Evolutionary conservation across 2,329 filamentous ascomycete genomes (phyloP).

Genomic region (Gaeumannomyces tritici): DNA sequence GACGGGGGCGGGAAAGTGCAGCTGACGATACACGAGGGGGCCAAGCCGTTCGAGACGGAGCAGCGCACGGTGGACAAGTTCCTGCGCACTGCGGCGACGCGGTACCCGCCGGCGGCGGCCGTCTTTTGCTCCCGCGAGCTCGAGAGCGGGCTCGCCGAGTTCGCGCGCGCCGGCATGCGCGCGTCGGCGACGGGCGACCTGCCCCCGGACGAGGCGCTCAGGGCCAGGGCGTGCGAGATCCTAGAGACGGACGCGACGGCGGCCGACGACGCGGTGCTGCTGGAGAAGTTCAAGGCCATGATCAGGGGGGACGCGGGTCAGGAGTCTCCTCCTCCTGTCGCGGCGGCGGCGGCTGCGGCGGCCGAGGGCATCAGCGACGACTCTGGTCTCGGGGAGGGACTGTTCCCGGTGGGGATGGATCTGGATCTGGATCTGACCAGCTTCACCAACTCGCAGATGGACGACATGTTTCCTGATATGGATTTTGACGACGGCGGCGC

Average conservation of each 20-base stretch:
- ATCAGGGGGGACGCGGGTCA: conserved; percentile 15
- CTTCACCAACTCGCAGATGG: conserved; percentile 26
- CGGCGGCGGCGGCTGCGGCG: no score
- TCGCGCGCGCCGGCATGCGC: conserved; percentile 27
- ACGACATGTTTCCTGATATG: conserved; percentile 32
- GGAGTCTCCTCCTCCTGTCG: background rate
- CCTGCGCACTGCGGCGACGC: conserved; percentile 31
- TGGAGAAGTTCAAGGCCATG: conserved; percentile 43
- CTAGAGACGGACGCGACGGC: conserved; percentile 35
- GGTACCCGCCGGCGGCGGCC: conserved; percentile 34
- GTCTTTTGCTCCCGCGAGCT: conserved; percentile 52
- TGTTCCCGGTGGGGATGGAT: conserved; percentile 22
- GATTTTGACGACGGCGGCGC: conserved; percentile 27
- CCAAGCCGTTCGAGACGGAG: conserved; percentile 32
- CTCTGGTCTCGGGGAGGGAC: background rate
- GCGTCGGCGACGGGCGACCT: conserved; percentile 23
- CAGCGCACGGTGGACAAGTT: conserved; percentile 37
- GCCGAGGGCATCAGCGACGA: background rate
- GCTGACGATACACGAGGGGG: conserved; percentile 23
- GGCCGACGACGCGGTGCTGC: conserved; percentile 42
- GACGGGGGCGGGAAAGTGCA: conserved; percentile 9
- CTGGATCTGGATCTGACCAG: conserved; percentile 18
- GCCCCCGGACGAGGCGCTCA: conserved; percentile 38
- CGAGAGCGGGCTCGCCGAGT: conserved; percentile 41
- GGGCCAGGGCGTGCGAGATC: conserved; percentile 37